These are phyloP conservation scores for Cystobasidium slooffiae DNA, from an alignment of 1,284 basidiomycete genomes.

Conservation along the genomic window DNA sequence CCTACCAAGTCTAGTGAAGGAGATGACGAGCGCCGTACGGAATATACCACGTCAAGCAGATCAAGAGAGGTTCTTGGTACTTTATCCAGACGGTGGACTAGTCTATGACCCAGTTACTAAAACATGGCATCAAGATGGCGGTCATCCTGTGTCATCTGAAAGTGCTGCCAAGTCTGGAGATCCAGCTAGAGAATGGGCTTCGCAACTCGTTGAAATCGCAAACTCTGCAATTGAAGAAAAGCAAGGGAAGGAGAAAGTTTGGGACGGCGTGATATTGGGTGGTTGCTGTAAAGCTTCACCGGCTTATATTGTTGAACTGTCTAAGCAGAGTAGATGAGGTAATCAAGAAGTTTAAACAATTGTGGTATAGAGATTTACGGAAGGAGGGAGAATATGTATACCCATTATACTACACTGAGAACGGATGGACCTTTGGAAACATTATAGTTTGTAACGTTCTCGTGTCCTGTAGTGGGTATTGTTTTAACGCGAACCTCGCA, in stretches of 20 bases:
- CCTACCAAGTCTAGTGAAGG: slow-evolving; percentile 14
- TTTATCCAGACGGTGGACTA: slow-evolving; percentile 75
- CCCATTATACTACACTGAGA: slow-evolving; percentile 40
- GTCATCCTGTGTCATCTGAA: slow-evolving; percentile 51
- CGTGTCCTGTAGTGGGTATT: slow-evolving; percentile 31
- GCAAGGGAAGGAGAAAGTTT: slow-evolving; percentile 53
- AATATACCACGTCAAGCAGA: slow-evolving; percentile 4
- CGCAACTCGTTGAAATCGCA: not conserved
- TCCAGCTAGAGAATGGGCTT: slow-evolving; percentile 26
- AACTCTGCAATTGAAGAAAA: slow-evolving; percentile 1
- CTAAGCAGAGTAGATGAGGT: not conserved
- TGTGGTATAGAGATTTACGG: not conserved
- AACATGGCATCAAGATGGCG: slow-evolving; percentile 60
- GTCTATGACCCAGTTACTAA: slow-evolving; percentile 63
- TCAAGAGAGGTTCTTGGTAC: slow-evolving; percentile 62
- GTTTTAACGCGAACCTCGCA: not conserved
- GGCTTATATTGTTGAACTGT: slow-evolving; percentile 62
- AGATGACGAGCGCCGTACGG: slow-evolving; percentile 20
- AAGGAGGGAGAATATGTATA: slow-evolving; percentile 17
- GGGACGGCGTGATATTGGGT: slow-evolving; percentile 68
- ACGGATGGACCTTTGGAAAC: slow-evolving; percentile 22
- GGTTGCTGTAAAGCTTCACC: slow-evolving; percentile 73
- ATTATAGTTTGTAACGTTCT: not conserved
- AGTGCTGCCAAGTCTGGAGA: not conserved
- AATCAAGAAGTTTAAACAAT: not conserved